Percentiles rank a stretch among this genome's conserved stretches.
Evolutionary conservation across 306 rosid species (phyloP).

Genomic region (Myrica gale): DNA sequence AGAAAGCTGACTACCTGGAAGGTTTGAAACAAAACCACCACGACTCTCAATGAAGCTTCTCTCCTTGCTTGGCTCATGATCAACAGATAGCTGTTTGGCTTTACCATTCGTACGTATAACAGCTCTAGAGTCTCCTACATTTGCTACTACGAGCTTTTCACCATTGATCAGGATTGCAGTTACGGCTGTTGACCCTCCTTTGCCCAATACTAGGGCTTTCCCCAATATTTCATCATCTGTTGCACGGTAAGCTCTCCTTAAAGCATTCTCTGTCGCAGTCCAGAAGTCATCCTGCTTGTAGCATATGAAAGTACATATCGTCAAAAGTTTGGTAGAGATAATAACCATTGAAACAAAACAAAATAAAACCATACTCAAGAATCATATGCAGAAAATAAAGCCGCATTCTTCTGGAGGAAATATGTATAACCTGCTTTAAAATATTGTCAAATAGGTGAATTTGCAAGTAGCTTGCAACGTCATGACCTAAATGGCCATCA

Average conservation of each 20-base stretch:
- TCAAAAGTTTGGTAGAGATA: not conserved
- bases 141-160: conserved; percentile 59
- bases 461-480: conserved; percentile 62
- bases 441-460: conserved; percentile 57
- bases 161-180: conserved; percentile 63
- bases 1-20: conserved; percentile 52
- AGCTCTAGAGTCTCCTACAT: conserved; percentile 73
- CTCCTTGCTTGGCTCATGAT: conserved; percentile 69
- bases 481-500: conserved; percentile 73
- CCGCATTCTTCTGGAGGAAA: not conserved
- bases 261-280: conserved; percentile 46
- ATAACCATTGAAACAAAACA: not conserved
- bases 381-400: conserved; percentile 4
- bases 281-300: conserved; percentile 55
- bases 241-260: conserved; percentile 49
- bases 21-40: conserved; percentile 68
- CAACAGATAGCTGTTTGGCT: conserved; percentile 56
- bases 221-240: conserved; percentile 62
- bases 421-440: conserved; percentile 48
- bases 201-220: conserved; percentile 44
- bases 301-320: conserved; percentile 16
- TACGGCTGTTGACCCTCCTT: conserved; percentile 79
- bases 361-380: not conserved
- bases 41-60: conserved; percentile 54
- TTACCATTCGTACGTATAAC: conserved; percentile 55